These are phyloP conservation scores for Sclerotinia minor DNA, from an alignment of 2,329 filamentous ascomycete species.

Conservation along the genomic window DNA sequence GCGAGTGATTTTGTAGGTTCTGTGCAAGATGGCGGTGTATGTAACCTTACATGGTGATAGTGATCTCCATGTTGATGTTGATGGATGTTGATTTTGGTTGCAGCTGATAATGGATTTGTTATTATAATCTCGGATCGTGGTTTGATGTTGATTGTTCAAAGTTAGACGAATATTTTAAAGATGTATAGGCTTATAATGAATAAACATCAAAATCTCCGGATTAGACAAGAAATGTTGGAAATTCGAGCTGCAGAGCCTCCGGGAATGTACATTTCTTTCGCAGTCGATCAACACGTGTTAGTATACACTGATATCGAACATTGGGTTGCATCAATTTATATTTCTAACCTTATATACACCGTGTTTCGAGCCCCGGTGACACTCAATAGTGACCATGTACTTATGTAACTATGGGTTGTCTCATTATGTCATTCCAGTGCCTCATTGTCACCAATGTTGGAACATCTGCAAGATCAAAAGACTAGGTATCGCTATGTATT, in stretches of 20 bases:
- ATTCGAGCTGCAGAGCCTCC: background rate
- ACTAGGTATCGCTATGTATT: background rate
- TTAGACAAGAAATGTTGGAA: too few relatives aligned
- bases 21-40: slow-evolving; percentile 19
- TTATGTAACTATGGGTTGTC: background rate
- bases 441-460: background rate
- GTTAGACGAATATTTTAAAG: background rate
- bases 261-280: too few relatives aligned
- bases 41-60: slow-evolving; percentile 4
- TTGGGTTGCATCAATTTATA: background rate
- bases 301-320: background rate
- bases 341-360: background rate
- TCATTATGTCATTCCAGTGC: background rate
- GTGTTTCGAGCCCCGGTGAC: background rate
- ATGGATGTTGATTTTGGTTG: slow-evolving; percentile 5
- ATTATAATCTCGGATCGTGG: background rate
- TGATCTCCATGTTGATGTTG: slow-evolving; percentile 1
- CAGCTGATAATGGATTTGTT: background rate
- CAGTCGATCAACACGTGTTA: background rate
- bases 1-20: background rate
- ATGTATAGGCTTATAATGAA: background rate
- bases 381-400: background rate
- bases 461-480: background rate
- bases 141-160: background rate
- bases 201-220: background rate